Evolutionary conservation across 116 monocot species (phyloP).

Genomic region (Iris pallida): DNA sequence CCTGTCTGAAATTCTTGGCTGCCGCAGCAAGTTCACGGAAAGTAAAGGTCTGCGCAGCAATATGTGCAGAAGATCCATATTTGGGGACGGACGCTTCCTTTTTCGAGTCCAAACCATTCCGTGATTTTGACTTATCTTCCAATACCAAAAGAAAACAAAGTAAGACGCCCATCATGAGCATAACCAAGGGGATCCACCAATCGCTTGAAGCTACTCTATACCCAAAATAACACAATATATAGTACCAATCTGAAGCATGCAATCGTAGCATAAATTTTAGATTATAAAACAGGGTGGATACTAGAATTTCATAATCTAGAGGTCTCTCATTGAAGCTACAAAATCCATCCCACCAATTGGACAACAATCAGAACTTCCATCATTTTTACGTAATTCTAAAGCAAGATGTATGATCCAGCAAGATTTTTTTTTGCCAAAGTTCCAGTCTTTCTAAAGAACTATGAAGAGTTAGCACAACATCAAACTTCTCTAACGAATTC

Average conservation of each 20-base stretch:
- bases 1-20: constrained; percentile 58
- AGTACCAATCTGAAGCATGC: neutral
- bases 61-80: constrained; percentile 40
- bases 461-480: neutral
- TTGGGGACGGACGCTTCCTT: constrained; percentile 29
- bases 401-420: too few relatives aligned
- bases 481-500: neutral
- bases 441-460: too few relatives aligned
- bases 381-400: too few relatives aligned
- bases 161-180: neutral
- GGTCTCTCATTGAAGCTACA: neutral
- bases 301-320: neutral
- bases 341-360: neutral
- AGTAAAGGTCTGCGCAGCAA: constrained; percentile 56
- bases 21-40: constrained; percentile 56
- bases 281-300: neutral
- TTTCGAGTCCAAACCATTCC: constrained; percentile 20
- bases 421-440: too few relatives aligned
- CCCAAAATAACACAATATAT: neutral
- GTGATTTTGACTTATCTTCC: constrained; percentile 44
- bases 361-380: neutral
- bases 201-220: too few relatives aligned
- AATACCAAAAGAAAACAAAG: constrained; percentile 1
- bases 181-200: neutral
- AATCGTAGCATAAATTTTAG: neutral